Evolutionary conservation across 352 stramenopile species (phyloP).

Genomic region (Phytophthora citrophthora): DNA sequence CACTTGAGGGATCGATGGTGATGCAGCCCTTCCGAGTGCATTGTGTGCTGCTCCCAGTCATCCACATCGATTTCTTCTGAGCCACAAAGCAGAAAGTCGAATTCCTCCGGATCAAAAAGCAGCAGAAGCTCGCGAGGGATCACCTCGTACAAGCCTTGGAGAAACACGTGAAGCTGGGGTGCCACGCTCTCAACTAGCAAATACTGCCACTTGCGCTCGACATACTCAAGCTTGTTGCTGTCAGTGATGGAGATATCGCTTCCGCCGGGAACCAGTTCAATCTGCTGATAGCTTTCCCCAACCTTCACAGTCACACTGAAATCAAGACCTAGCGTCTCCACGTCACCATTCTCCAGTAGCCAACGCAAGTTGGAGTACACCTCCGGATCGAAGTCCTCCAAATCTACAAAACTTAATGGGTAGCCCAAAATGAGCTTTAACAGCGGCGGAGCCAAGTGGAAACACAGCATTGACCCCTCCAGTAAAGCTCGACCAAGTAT

Average conservation of each 20-base stretch:
- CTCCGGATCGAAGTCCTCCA: constrained; percentile 63
- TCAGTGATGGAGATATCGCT: constrained; percentile 85
- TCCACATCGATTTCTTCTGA: constrained; percentile 93
- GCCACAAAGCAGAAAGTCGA: constrained; percentile 95
- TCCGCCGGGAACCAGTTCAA: constrained; percentile 42
- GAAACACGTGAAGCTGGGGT: constrained; percentile 73
- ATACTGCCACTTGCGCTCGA: constrained; percentile 92
- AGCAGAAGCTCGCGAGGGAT: constrained; percentile 91
- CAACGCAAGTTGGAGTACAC: constrained; percentile 48
- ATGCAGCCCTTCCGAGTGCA: constrained; percentile 35
- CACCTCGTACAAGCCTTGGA: constrained; percentile 95
- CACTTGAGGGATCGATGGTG: constrained; percentile 27
- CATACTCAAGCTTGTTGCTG: constrained; percentile 91
- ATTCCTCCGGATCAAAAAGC: constrained; percentile 95
- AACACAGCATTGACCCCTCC: constrained; percentile 89
- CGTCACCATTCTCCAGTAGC: constrained; percentile 50
- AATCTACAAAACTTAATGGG: constrained; percentile 90
- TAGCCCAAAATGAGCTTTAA: constrained; percentile 95
- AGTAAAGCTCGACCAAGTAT: constrained; percentile 46
- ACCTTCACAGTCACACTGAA: constrained; percentile 46
- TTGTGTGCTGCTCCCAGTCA: constrained; percentile 92
- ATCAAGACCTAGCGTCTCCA: constrained; percentile 45
- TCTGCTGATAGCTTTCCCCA: constrained; percentile 14
- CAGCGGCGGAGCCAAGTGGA: constrained; percentile 91
- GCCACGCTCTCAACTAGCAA: constrained; percentile 90